A percentile compares a stretch with the other conserved stretches of the same genome.
Evolutionary conservation across 1,284 basidiomycete species (phyloP).

Genomic region (Gastroboletus turbinatus): DNA sequence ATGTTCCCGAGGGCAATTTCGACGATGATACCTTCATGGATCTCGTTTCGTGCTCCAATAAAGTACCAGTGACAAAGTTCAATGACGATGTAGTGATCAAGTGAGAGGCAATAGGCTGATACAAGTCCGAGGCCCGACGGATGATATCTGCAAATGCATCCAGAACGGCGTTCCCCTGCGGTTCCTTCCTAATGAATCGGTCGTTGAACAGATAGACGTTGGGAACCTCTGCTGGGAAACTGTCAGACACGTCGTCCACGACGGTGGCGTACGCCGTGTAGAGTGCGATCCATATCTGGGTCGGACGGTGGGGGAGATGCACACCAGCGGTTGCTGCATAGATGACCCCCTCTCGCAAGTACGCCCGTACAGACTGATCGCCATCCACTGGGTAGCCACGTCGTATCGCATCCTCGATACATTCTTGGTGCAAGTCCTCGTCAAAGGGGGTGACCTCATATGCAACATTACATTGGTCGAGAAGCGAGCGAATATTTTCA

Average conservation of each 20-base stretch:
- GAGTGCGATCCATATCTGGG: not conserved
- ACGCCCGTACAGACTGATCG: not conserved
- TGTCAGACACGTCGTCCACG: not conserved
- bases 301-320: not conserved
- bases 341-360: not conserved
- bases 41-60: not conserved
- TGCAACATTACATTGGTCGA: not conserved
- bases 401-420: not conserved
- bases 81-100: not conserved
- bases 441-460: not conserved
- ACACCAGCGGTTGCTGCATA: not conserved
- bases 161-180: not conserved
- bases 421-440: not conserved
- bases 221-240: not conserved
- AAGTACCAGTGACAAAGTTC: not conserved
- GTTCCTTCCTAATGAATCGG: not conserved
- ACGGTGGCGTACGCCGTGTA: not conserved
- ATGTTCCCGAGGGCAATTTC: not conserved
- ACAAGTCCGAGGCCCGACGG: not conserved
- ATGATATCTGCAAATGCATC: not conserved
- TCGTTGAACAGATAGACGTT: not conserved
- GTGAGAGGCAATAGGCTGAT: not conserved
- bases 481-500: not conserved
- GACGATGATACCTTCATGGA: not conserved
- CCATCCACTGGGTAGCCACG: not conserved